phyloP scores from a whole-genome alignment of 495 filamentous ascomycete genomes.

The Aspergillus panamensis region DNA sequence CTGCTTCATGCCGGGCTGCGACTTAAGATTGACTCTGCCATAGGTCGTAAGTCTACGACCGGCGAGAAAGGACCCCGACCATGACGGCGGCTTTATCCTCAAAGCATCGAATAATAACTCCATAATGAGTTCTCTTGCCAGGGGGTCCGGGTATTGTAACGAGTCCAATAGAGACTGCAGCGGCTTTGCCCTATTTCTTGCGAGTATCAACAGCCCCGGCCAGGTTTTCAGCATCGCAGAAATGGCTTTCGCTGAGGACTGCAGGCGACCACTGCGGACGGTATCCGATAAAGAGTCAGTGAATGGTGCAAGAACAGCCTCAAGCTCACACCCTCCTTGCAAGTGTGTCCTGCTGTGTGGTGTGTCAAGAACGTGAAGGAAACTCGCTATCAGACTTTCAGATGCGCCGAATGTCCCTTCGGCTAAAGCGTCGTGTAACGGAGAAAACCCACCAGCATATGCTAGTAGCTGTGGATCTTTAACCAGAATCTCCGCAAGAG shows the following conservation, averaged over 20 bases:
- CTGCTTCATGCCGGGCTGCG: constrained; percentile 50
- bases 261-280: constrained; percentile 67
- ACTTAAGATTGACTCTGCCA: constrained; percentile 84
- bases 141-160: constrained; percentile 65
- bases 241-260: constrained; percentile 81
- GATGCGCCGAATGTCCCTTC: constrained; percentile 91
- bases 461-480: constrained; percentile 76
- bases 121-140: constrained; percentile 65
- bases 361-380: constrained; percentile 83
- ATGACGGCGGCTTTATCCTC: constrained; percentile 90
- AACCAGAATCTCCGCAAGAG: constrained; percentile 84
- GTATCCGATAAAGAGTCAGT: constrained; percentile 74
- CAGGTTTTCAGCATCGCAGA: constrained; percentile 88
- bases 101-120: constrained; percentile 89
- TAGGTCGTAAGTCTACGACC: constrained; percentile 92
- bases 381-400: constrained; percentile 76
- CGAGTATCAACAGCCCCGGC: constrained; percentile 79
- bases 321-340: constrained; percentile 72
- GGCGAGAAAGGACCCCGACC: constrained; percentile 93
- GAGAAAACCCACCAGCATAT: constrained; percentile 73
- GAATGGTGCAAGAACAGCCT: constrained; percentile 81
- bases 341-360: constrained; percentile 77
- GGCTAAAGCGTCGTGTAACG: constrained; percentile 78
- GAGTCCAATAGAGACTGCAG: constrained; percentile 77
- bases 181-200: constrained; percentile 78